Evolutionary conservation across 2,329 filamentous ascomycete genomes (phyloP), one percentile per base, ranked within the genome.

Genomic region (Zymoseptoria pseudotritici): DNA sequence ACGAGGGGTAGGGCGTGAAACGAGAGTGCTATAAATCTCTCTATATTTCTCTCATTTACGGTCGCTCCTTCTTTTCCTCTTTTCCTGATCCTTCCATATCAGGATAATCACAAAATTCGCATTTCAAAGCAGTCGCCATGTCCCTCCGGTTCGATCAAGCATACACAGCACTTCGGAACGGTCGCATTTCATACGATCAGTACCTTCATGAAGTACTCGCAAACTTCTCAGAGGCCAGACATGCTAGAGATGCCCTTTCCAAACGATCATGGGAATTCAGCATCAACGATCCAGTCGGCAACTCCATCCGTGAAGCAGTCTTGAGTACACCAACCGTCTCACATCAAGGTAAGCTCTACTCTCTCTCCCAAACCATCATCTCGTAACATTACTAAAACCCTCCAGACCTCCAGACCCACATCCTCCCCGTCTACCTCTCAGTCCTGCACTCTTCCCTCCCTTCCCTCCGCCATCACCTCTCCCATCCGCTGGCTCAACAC

Each of bases 131-230:
- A 29, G 13, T 29, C 51, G 63, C 55, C 19, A 61, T 63, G 61
- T 63, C 52, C n/a, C 60, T 64, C 17, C 63, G 63, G 51, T 65
- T 63, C 59, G 63, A 63, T 46, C 58, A 63, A 60, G 63, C 63
- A n/a, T 65, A 58, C 46, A 59, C 59, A 53, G 63, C 63, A 17
- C 55, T 61, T 13, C 56, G 54, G 13, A 54, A n/a, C 9, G 29
- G 57, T 19, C 55, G 49, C 26, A 65, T 65, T 36, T 61, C 61
- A 17, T 55, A 63, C 10, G 52, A 56, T 19, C 29, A 63, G 24
- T 61, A 65, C 50, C 57, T 65, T 8, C 63, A 61, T 31, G 50
- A 65, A 31, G 63, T 65, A 17, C 59, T 65, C 7, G 55, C 57
- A 10, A 58, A 63, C 53, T 65, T 63, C 55, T 36, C 36, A 51